These are phyloP conservation scores for Lathyrus sativus DNA, from an alignment of 306 rosid genomes.

Conservation along the genomic window DNA sequence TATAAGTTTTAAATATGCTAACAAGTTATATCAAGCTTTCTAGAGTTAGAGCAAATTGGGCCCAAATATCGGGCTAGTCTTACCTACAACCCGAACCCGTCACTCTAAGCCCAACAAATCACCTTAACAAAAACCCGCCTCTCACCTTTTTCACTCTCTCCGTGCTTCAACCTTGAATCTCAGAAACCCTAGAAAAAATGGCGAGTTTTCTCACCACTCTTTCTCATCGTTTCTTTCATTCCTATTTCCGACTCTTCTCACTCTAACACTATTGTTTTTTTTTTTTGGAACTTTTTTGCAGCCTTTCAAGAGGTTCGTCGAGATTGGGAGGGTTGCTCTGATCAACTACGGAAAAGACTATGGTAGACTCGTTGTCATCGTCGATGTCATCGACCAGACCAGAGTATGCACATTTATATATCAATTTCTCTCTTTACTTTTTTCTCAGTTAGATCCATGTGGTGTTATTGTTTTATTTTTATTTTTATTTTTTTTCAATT, in stretches of 20 bases:
- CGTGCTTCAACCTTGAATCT: background rate
- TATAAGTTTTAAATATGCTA: slow-evolving; percentile 55
- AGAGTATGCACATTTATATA: slow-evolving; percentile 42
- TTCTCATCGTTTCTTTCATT: background rate
- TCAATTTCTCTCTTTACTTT: background rate
- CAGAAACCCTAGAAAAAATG: background rate
- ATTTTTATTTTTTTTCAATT: too few relatives aligned
- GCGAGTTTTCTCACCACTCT: background rate
- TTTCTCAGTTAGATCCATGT: background rate
- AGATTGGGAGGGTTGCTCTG: slow-evolving; percentile 19
- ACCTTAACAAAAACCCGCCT: background rate
- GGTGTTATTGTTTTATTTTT: too few relatives aligned
- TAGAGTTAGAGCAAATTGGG: background rate
- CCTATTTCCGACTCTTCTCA: background rate
- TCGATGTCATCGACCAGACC: slow-evolving; percentile 85
- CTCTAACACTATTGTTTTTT: background rate
- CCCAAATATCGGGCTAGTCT: background rate
- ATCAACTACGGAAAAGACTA: slow-evolving; percentile 15
- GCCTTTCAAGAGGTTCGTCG: slow-evolving; percentile 24
- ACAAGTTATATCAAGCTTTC: too few relatives aligned
- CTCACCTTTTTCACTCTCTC: background rate
- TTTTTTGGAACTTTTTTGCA: background rate
- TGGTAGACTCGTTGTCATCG: slow-evolving; percentile 14
- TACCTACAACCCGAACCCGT: background rate
- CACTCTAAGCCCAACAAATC: background rate